Evolutionary conservation across 306 rosid genomes (phyloP).

Genomic region (Herpetospermum pedunculosum): DNA sequence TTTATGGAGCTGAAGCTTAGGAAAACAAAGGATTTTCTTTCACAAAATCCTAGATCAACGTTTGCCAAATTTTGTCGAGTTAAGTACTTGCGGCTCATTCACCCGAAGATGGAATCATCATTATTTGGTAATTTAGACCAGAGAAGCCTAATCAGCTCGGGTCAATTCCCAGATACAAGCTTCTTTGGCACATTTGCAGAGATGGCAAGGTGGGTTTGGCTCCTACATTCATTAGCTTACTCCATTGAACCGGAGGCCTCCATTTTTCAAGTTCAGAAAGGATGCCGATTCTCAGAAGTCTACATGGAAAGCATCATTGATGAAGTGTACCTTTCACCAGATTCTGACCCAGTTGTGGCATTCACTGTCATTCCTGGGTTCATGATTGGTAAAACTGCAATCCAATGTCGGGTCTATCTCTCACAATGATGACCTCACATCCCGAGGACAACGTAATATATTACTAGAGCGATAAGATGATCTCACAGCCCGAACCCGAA

Average conservation of each 20-base stretch:
- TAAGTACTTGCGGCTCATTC: conserved; percentile 57
- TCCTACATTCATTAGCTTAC: conserved; percentile 75
- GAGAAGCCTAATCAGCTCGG: conserved; percentile 45
- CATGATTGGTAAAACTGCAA: conserved; percentile 54
- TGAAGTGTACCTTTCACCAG: conserved; percentile 32
- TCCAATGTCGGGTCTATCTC: conserved; percentile 81
- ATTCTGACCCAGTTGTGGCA: conserved; percentile 56
- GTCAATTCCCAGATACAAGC: conserved; percentile 42
- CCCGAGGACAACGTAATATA: too few species aligned
- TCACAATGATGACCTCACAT: conserved; percentile 25
- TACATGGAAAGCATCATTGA: conserved; percentile 88
- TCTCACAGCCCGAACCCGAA: too few species aligned
- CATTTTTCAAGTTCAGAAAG: conserved; percentile 61
- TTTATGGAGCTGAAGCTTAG: conserved; percentile 58
- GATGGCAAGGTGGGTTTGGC: conserved; percentile 82
- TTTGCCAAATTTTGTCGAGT: conserved; percentile 60
- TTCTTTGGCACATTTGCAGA: conserved; percentile 63
- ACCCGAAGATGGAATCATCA: conserved; percentile 74
- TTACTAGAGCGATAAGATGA: too few species aligned
- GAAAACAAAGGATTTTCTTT: conserved; percentile 48
- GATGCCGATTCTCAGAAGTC: conserved; percentile 77
- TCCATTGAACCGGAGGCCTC: conserved; percentile 53
- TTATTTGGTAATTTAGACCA: conserved; percentile 51
- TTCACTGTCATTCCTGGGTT: conserved; percentile 84
- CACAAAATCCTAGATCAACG: conserved; percentile 38